phyloP scores from a whole-genome alignment of 345 rosid species.

The Eucalyptus albens region DNA sequence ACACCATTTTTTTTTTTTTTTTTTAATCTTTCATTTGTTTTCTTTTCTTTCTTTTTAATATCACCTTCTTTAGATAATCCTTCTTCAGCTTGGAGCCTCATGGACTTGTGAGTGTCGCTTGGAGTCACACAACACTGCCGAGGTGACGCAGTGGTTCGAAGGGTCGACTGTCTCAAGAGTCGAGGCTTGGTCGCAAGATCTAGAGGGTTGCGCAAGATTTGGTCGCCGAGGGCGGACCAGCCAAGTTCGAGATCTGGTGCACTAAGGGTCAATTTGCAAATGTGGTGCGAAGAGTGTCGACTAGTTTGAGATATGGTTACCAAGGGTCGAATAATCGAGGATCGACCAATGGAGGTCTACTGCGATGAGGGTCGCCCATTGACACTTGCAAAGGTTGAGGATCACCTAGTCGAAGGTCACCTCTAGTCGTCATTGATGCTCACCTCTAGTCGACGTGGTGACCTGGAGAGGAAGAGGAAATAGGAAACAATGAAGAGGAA shows the following conservation, averaged over 20 bases:
- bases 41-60: background rate
- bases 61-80: background rate
- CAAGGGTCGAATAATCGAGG: background rate
- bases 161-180: background rate
- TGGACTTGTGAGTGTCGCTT: background rate
- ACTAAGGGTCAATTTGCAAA: background rate
- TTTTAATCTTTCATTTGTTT: background rate
- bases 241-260: background rate
- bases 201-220: background rate
- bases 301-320: background rate
- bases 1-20: background rate
- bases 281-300: background rate
- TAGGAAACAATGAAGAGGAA: too few relatives aligned
- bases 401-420: too few relatives aligned
- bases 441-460: too few relatives aligned
- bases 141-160: background rate
- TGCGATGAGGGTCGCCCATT: too few relatives aligned
- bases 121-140: background rate
- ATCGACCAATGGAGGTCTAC: too few relatives aligned
- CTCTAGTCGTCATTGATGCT: too few relatives aligned
- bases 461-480: too few relatives aligned
- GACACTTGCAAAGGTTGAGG: too few relatives aligned
- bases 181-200: background rate
- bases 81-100: background rate
- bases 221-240: background rate